Percentiles rank a stretch among this genome's conserved stretches.
phyloP scores from a whole-genome alignment of 345 rosid species.

The Lenwebbia sp. region DNA sequence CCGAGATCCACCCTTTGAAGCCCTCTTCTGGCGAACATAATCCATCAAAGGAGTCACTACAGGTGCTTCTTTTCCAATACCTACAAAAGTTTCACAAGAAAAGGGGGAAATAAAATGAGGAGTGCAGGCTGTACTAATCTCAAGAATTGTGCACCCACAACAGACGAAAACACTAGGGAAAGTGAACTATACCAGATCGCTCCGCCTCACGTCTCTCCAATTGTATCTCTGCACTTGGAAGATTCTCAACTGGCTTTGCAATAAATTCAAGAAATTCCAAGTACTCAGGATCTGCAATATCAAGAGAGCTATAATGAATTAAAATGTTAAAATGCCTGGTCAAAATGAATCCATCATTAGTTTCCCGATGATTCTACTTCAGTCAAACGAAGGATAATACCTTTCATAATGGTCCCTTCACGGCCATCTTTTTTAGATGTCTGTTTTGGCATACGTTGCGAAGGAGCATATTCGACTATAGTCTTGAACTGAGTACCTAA shows the following conservation, averaged over 20 bases:
- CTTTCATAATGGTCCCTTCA: conserved; percentile 54
- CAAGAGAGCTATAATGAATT: not conserved
- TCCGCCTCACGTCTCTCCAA: conserved; percentile 66
- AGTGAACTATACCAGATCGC: conserved; percentile 36
- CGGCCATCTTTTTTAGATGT: conserved; percentile 54
- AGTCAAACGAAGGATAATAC: conserved; percentile 8
- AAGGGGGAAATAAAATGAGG: not conserved
- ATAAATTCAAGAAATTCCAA: conserved; percentile 66
- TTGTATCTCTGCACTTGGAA: conserved; percentile 70
- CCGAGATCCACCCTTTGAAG: conserved; percentile 37
- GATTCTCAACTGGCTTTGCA: conserved; percentile 68
- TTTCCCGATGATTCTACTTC: not conserved
- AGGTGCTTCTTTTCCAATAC: conserved; percentile 26
- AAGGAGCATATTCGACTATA: conserved; percentile 67
- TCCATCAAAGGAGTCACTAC: conserved; percentile 66
- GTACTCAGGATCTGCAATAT: conserved; percentile 56
- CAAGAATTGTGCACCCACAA: not conserved
- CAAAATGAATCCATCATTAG: not conserved
- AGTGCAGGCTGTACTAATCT: not conserved
- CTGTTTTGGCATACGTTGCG: conserved; percentile 53
- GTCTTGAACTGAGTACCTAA: conserved; percentile 59
- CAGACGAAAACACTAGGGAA: not conserved
- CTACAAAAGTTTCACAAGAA: conserved; percentile 11
- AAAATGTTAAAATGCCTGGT: not conserved
- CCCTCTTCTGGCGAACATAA: conserved; percentile 56